Evolutionary conservation across 2,329 filamentous ascomycete genomes (phyloP), one percentile per base, ranked within the genome.

Genomic region (Ophiosphaerella korrae): DNA sequence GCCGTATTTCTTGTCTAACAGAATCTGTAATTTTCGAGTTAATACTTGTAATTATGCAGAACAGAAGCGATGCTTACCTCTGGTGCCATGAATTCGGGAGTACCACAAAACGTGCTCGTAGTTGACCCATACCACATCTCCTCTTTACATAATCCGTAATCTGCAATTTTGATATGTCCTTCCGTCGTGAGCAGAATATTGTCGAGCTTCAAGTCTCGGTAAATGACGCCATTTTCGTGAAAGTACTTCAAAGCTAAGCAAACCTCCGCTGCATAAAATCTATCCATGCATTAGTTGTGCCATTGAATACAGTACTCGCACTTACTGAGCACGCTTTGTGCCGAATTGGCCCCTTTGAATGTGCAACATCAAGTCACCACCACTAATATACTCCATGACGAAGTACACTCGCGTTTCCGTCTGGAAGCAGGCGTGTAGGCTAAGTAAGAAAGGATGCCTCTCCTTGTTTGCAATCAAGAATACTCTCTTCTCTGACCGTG

Each of bases 91-190:
- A 99, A 99, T 72, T 99, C 94, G 13, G 94, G 94, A n/a, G 94
- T 99, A 75, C 94, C 94, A 72, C 94, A 99, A 80, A 99, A 99
- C 7, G 94, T 99, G 77, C 92, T 93, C 0, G 94, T 99, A 2
- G 90, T 97, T 48, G 90, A 93, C 37, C 92, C 92, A 71, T 95
- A 99, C 92, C 93, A 99, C 94, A 99, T 99, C 66, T 99, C 92
- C 73, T 99, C 94, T 77, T 99, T 99, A 80, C 95, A 99, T 42
- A 99, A 84, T 84, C 94, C 94, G 73, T 96, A 99, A 82, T 99
- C 94, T 45, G 85, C 94, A 80, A 99, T 92, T 82, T 97, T 97
- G 80, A 99, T 96, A 74, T 99, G 94, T 23, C 94, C 94, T 70
- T 99, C 94, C 39, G 96, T 82, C 1, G 92, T 95, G 67, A 99